Base-by-base conservation (phyloP, 768 basidiomycete species). In the Podaxis sp. region DNA sequence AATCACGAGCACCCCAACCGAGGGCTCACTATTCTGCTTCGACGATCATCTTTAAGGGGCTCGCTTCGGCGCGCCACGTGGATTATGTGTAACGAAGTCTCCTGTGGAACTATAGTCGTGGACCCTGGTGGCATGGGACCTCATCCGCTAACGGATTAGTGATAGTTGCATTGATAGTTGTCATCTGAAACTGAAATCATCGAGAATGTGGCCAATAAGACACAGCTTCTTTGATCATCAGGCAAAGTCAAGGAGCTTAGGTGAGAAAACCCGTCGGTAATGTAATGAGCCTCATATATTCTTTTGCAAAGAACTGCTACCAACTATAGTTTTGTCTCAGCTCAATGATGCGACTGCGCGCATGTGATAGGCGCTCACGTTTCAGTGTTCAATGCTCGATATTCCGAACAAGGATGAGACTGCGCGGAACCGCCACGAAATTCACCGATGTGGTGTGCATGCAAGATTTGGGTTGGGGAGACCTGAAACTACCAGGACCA, bases 1-100 rank as follows among this genome's bases (percentile, higher is more conserved):
- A 55, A 61, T 61, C 60, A 61, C 60, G 25, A 33, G 41, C 43
- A 33, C 55, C 29, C 4, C 24, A 40, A 37, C 29, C 33, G 9
- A 25, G 22, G 47, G 2, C 22, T 24, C 25, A 9, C 2, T 22
- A 36, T n/a, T 15, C 27, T 46, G 19, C 43, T 15, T 19, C 43
- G 24, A 19, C 19, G 40, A 36, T 53, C 24, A 25, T 41, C 15
- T 53, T 33, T 11, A 53, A 60, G n/a, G n/a, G 24, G 19, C 19
- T 29, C 17, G 15, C 12, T 22, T 12, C 41, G 25, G 15, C 11
- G 33, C 5, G 29, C 33, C 53, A 27, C 60, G 27, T 61, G 52
- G 60, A 55, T 25, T 24, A 15, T 50, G 37, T 22, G 8, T 13
- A 27, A 25, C 25, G 24, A 46, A 57, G 55, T 19, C 24, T 7